Base-by-base conservation (phyloP, 805 yeast species). In the Candida sphagnicola region DNA sequence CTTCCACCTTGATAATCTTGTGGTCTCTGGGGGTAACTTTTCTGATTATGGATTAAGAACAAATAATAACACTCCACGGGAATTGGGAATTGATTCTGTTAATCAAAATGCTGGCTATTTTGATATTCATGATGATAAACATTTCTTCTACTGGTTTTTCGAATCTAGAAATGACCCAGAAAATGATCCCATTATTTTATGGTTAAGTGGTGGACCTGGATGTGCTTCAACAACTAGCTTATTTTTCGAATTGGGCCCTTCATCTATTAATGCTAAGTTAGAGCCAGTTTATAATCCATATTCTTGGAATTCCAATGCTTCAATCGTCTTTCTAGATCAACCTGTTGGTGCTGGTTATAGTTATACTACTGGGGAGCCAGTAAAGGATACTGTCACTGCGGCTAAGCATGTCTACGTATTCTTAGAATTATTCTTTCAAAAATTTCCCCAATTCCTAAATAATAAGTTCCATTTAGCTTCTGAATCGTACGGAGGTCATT, bases 31-130 rank as follows among this genome's bases (percentile, higher is more conserved):
- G 45, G 69, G 24, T 6, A 21, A 21, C 24, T 10, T 21, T 21
- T 21, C 24, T 6, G 24, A 21, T 21, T 21, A 6, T 21, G 6
- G 8, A 6, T 21, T 21, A 10, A 10, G 24, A 21, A 10, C 6
- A 6, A 6, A 21, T 10, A 21, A 21, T 21, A 21, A 21, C 24
- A 21, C 6, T 10, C 24, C 24, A 6, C 6, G 10, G 10, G 10
- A 64, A 28, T 73, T 90, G 48, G 95, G 95, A n/a, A 65, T 90
- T 40, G 97, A 90, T 65, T 61, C 72, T 4, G 95, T 87, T 36
- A 78, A 82, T 55, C 96, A 88, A 61, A 81, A 77, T 57, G 72
- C 90, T 26, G 96, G 96, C 38, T 88, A 88, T 62, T 76, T 88
- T 56, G 96, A 88, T 61, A 78, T 85, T 36, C 77, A 72, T 42